phyloP scores from a whole-genome alignment of 768 basidiomycete genomes.

The Trametes cingulata region DNA sequence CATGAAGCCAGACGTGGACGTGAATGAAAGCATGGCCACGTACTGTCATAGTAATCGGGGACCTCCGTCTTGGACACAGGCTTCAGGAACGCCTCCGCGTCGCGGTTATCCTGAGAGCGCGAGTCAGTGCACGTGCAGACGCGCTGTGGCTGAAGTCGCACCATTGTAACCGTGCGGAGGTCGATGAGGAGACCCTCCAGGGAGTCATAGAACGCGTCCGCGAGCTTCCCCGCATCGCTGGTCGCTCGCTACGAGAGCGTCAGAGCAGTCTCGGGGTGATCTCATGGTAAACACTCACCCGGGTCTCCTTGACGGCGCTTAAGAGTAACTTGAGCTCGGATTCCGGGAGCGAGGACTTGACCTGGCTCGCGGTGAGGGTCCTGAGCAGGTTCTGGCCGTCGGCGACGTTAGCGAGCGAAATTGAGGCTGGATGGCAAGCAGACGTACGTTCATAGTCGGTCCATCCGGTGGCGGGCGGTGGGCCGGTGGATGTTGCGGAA shows the following conservation, averaged over 20 bases:
- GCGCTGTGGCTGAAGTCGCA: conserved; percentile 40
- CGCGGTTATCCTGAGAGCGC: conserved; percentile 68
- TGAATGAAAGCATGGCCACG: conserved; percentile 24
- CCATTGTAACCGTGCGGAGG: conserved; percentile 75
- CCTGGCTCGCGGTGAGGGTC: conserved; percentile 78
- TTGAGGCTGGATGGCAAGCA: conserved; percentile 31
- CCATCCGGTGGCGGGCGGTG: conserved; percentile 30
- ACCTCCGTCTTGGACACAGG: conserved; percentile 89
- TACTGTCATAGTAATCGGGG: conserved; percentile 92
- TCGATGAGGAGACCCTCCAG: conserved; percentile 87
- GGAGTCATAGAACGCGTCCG: conserved; percentile 92
- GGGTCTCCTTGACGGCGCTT: conserved; percentile 81
- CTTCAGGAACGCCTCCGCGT: conserved; percentile 91
- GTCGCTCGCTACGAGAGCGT: conserved; percentile 39
- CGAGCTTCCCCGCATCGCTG: conserved; percentile 70
- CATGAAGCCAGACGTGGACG: background rate
- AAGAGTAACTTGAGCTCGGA: conserved; percentile 81
- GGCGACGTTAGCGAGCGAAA: conserved; percentile 13
- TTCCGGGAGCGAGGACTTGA: conserved; percentile 58
- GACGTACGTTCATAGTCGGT: conserved; percentile 42
- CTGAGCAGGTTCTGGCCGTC: conserved; percentile 77
- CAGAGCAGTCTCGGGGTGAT: conserved; percentile 8
- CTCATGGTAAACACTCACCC: conserved; percentile 57
- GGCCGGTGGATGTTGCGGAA: conserved; percentile 31
- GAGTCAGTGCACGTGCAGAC: conserved; percentile 31